Conservation (phyloP, 2,329 filamentous ascomycete genomes). For the Trichophyton schoenleinii region DNA sequence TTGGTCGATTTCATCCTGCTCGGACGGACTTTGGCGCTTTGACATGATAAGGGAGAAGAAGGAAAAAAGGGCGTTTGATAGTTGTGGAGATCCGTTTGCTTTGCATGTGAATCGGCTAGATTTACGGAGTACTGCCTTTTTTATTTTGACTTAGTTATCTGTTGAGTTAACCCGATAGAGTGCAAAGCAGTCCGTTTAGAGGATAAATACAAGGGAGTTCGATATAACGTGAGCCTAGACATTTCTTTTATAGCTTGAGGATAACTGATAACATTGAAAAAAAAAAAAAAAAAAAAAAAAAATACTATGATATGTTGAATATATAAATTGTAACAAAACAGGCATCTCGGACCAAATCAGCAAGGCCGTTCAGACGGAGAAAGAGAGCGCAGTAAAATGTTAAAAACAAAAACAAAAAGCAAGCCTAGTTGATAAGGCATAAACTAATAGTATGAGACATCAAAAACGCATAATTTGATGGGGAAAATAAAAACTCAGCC, state of each 20-base stretch:
- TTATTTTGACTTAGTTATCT: too few species aligned
- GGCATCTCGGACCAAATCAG: neutral
- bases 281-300: too few species aligned
- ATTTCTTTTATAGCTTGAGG: neutral
- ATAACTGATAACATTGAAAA: neutral
- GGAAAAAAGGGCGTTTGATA: too few species aligned
- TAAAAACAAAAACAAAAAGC: neutral
- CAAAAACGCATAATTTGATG: too few species aligned
- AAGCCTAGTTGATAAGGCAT: constrained; percentile 5
- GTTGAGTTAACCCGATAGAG: too few species aligned
- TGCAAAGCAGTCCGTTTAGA: too few species aligned
- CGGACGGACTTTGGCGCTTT: too few species aligned
- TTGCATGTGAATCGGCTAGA: too few species aligned
- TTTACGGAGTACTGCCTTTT: too few species aligned
- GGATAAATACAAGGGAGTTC: neutral
- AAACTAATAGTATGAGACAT: neutral
- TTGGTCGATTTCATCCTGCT: too few species aligned
- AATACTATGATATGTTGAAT: neutral
- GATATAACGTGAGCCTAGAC: neutral
- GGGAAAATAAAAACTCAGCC: neutral
- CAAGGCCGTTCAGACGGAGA: neutral
- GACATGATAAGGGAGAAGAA: too few species aligned
- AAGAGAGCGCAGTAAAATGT: neutral
- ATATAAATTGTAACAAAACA: neutral
- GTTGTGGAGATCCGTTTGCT: too few species aligned